Base-by-base conservation (phyloP, 495 filamentous ascomycete species). In the Lophium mytilinum region DNA sequence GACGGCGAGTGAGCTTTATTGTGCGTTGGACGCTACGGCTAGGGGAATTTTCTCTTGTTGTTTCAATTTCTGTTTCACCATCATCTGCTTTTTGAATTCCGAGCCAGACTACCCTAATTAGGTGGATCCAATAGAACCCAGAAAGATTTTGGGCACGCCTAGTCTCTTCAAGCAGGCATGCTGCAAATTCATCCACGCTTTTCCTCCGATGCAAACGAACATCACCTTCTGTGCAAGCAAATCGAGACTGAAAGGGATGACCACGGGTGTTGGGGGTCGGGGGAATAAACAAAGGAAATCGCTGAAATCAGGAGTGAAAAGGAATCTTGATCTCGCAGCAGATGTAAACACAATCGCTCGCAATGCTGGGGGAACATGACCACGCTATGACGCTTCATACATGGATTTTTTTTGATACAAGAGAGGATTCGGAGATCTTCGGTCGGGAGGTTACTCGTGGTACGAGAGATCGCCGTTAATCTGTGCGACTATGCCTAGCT, bases 361-460 rank as follows among this genome's bases (percentile, higher is more conserved):
- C 53, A 66, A 66, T 66, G 63, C 63, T 49, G 56, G 55, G 45
- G 39, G 15, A 48, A 63, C 52, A 67, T 61, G 42, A 58, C 64
- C 54, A 70, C 58, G 66, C 66, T 66, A 67, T 68, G 68, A 68
- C 62, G 63, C 66, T 67, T 30, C 64, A 56, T 66, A 65, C 60
- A 69, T 52, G 57, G 56, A 62, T 48, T 56, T 58, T 30, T 30
- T 30, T 63, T 65, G 54, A 57, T 65, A 64, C 62, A 61, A 64
- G n/a, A 17, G 62, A 64, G 48, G 58, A 48, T 14, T 19, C 21
- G 9, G 45, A 48, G 45, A 48, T 24, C 18, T n/a, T n/a, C 18
- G 18, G 40, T n/a, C 18, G 14, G 40, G 14, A 43, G 40, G 18
- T 43, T 43, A 30, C 24, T 30, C 24, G 24, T 30, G 3, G 24